These are phyloP conservation scores for Clarireedia homoeocarpa DNA, from an alignment of 2,329 filamentous ascomycete species.

Conservation along the genomic window DNA sequence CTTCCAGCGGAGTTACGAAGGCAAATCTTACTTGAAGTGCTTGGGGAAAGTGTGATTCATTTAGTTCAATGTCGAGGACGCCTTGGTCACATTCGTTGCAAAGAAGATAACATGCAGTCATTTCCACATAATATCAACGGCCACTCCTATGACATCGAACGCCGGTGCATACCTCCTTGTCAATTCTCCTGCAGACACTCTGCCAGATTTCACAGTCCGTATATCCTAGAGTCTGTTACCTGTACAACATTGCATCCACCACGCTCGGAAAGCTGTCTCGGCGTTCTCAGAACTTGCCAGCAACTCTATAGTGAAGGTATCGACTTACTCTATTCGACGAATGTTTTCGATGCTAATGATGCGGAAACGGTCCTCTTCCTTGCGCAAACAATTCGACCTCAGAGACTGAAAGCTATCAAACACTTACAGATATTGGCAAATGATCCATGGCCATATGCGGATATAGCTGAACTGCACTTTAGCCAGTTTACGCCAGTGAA, in stretches of 20 bases:
- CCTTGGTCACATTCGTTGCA: background rate
- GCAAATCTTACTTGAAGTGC: background rate
- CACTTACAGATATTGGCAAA: background rate
- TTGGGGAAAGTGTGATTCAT: background rate
- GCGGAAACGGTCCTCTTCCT: background rate
- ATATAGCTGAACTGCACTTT: too few relatives aligned
- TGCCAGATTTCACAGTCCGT: background rate
- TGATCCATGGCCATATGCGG: background rate
- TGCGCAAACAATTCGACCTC: background rate
- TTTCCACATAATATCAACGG: background rate
- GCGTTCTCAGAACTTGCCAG: background rate
- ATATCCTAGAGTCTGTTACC: background rate
- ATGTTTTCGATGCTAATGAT: background rate
- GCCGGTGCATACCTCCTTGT: background rate
- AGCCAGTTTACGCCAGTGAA: background rate
- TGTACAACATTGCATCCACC: background rate
- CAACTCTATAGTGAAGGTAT: slow-evolving; percentile 1
- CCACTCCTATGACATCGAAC: background rate
- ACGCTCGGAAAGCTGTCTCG: background rate
- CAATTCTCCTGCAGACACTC: background rate
- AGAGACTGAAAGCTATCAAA: background rate
- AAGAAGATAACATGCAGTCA: background rate
- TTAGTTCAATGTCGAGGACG: background rate
- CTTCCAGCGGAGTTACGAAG: background rate
- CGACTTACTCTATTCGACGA: background rate